Conservation (phyloP, 805 yeast species). For the Naumovozyma baii region DNA sequence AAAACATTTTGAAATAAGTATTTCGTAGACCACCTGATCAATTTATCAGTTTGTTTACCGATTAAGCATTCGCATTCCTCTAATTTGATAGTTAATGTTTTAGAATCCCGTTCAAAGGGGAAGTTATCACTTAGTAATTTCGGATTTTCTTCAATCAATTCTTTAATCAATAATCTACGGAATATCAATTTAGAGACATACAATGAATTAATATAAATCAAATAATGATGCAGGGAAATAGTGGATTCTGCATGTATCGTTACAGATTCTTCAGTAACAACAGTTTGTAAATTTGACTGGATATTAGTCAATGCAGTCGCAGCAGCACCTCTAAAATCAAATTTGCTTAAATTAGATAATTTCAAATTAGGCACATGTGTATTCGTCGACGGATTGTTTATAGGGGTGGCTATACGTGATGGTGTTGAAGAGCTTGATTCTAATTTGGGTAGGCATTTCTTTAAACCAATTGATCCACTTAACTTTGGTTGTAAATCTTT, state of each 20-base stretch:
- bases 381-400: background rate
- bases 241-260: slow-evolving; percentile 15
- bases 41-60: slow-evolving; percentile 21
- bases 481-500: slow-evolving; percentile 21
- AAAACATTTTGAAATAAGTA: slow-evolving; percentile 34
- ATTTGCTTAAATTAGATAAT: slow-evolving; percentile 10
- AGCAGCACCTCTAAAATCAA: slow-evolving; percentile 28
- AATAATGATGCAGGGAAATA: slow-evolving; percentile 44
- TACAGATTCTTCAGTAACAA: slow-evolving; percentile 24
- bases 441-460: slow-evolving; percentile 17
- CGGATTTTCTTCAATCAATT: slow-evolving; percentile 26
- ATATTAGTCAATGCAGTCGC: slow-evolving; percentile 36
- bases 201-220: slow-evolving; percentile 65
- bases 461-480: slow-evolving; percentile 12
- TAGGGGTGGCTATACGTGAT: background rate
- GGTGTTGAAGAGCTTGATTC: slow-evolving; percentile 2
- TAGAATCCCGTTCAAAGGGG: slow-evolving; percentile 32
- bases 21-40: slow-evolving; percentile 33
- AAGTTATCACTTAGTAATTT: slow-evolving; percentile 29
- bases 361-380: background rate
- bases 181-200: slow-evolving; percentile 54
- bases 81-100: slow-evolving; percentile 22
- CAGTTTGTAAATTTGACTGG: slow-evolving; percentile 28
- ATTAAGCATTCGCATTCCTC: slow-evolving; percentile 17
- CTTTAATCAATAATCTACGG: slow-evolving; percentile 36